Evolutionary conservation across 768 basidiomycete genomes (phyloP), one percentile per base, ranked within the genome.

Genomic region (Calvatia gigantea): DNA sequence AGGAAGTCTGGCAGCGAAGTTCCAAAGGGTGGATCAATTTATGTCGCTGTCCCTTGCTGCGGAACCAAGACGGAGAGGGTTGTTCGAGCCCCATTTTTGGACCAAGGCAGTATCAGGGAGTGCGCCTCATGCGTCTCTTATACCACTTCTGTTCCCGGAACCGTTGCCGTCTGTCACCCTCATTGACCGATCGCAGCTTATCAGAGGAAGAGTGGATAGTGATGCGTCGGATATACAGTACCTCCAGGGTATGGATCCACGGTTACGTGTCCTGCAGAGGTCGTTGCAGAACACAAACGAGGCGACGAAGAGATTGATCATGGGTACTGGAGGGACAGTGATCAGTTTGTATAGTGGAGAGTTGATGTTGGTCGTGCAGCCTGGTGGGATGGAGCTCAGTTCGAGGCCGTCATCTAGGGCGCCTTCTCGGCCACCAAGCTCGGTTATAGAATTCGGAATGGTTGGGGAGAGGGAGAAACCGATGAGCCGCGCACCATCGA

Each of bases 61-160:
- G 14, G 91, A 93, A 62, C 83, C 89, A 6, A 79, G 85, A 19
- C 76, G 84, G n/a, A 84, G 79, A 65, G 87, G 87, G 6, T 69
- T 86, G 1, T 91, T 89, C 54, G 88, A 90, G 59, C 87, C 89
- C 0, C 82, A 85, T 60, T 90, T 86, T 69, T 92, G 89, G 89
- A 72, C 76, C 4, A 77, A 79, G 41, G 58, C 74, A 11, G 62
- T 67, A 23, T 66, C 72, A 6, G 27, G 29, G 39, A 25, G 32
- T 49, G 21, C 39, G 2, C 57, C 65, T 5, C 67, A 73, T 35
- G 64, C 81, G 31, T 77, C 79, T 1, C 71, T 86, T 39, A 72
- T 80, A 31, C 88, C 91, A 1, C 75, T 93, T 15, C 72, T 91
- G 12, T 92, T 94, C 68, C 81, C 86, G 0, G 89, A 93, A 55